A percentile compares a stretch with the other conserved stretches of the same genome.
Evolutionary conservation across 352 stramenopile species (phyloP).

Genomic region (Phytophthora cactorum): DNA sequence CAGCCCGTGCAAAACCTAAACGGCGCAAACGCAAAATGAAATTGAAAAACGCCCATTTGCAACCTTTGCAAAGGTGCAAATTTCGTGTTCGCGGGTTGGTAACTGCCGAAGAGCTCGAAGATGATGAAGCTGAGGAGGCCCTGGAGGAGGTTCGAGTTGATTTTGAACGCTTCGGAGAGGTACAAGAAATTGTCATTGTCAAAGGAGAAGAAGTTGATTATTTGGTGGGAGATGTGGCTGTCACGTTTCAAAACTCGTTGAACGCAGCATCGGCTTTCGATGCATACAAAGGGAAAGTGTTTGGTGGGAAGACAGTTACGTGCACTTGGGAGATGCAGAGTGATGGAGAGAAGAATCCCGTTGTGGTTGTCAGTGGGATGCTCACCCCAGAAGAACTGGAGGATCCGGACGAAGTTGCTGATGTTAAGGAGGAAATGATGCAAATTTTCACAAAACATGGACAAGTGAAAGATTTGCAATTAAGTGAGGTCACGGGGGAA

Average conservation of each 20-base stretch:
- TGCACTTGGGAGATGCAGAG: constrained; percentile 24
- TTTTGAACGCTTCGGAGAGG: constrained; percentile 35
- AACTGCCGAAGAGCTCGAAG: constrained; percentile 48
- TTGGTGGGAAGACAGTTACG: constrained; percentile 32
- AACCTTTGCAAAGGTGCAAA: background rate
- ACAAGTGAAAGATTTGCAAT: constrained; percentile 16
- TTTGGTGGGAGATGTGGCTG: constrained; percentile 26
- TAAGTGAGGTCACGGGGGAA: constrained; percentile 17
- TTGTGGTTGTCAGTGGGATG: constrained; percentile 27
- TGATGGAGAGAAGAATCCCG: background rate
- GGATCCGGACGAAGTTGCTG: constrained; percentile 48
- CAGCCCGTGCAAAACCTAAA: constrained; percentile 14
- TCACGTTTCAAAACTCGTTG: constrained; percentile 19
- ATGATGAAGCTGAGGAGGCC: constrained; percentile 61
- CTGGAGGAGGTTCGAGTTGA: constrained; percentile 41
- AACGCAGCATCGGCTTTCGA: constrained; percentile 22
- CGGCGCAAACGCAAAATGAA: constrained; percentile 42
- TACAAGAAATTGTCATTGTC: constrained; percentile 33
- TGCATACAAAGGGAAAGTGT: constrained; percentile 38
- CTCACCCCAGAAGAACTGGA: constrained; percentile 39
- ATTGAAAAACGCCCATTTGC: constrained; percentile 34
- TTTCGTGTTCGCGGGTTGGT: constrained; percentile 49
- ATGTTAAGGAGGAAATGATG: constrained; percentile 41
- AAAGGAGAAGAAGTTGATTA: constrained; percentile 1
- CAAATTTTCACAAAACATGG: constrained; percentile 31